Percentiles rank a stretch among this genome's conserved stretches.
Evolutionary conservation across 2,329 filamentous ascomycete genomes (phyloP).

Genomic region (Trichocomaceae sp.): DNA sequence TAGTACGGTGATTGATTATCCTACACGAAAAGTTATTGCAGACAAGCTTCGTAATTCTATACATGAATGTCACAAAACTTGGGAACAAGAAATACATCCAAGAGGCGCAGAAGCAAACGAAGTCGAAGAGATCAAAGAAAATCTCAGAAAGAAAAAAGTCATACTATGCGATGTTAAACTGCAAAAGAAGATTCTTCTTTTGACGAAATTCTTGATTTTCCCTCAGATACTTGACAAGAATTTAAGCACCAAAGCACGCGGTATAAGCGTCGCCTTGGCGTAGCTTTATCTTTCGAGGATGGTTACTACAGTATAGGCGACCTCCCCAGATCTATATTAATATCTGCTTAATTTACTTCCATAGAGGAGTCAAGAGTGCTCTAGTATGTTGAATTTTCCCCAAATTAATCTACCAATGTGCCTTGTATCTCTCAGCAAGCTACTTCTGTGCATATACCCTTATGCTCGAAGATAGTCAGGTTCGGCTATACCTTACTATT

Average conservation of each 20-base stretch:
- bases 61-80: not conserved
- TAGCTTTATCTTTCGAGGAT: too few species aligned
- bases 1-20: not conserved
- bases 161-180: not conserved
- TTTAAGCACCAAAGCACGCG: not conserved
- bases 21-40: not conserved
- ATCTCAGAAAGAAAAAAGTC: not conserved
- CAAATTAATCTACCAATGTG: too few species aligned
- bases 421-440: too few species aligned
- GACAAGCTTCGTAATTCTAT: not conserved
- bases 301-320: too few species aligned
- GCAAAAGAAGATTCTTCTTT: not conserved
- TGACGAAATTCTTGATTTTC: not conserved
- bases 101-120: not conserved
- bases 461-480: too few species aligned
- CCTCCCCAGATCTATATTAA: too few species aligned
- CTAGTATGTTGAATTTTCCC: too few species aligned
- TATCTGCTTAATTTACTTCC: too few species aligned
- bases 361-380: too few species aligned
- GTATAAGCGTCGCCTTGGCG: not conserved
- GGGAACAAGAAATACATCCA: too few species aligned
- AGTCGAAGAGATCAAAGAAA: not conserved
- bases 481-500: too few species aligned
- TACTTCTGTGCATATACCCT: too few species aligned
- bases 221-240: not conserved